phyloP scores from a whole-genome alignment of 768 basidiomycete species.

The Lyophyllum semitale region DNA sequence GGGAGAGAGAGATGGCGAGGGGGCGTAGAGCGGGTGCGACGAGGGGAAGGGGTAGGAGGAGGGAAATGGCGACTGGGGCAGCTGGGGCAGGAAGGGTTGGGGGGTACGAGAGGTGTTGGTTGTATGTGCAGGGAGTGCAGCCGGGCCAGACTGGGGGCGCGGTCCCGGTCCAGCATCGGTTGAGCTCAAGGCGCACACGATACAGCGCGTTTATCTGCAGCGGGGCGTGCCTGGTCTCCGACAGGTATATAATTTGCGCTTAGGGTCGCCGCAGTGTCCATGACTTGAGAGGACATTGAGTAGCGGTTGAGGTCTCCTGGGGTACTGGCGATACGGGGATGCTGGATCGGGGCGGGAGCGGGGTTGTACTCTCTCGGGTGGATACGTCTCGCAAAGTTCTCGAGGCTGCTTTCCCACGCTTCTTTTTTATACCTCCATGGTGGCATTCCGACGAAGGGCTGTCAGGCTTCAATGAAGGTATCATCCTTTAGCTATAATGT shows the following conservation, averaged over 20 bases:
- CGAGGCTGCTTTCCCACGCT: too few species aligned
- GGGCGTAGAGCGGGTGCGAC: neutral
- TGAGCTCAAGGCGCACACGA: constrained; percentile 63
- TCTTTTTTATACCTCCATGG: too few species aligned
- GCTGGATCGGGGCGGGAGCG: neutral
- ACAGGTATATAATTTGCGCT: too few species aligned
- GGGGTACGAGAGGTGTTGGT: neutral
- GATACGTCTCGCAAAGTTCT: neutral
- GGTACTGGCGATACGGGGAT: neutral
- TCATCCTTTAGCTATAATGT: too few species aligned
- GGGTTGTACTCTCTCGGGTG: neutral
- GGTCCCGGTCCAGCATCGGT: constrained; percentile 59
- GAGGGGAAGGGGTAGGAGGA: neutral
- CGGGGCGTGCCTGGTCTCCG: constrained; percentile 38
- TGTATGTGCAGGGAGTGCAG: neutral
- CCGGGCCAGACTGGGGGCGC: too few species aligned
- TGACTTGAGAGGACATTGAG: neutral
- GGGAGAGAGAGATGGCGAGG: neutral
- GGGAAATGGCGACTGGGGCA: neutral
- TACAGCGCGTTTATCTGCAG: constrained; percentile 64
- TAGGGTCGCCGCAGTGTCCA: too few species aligned
- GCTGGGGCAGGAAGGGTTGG: neutral
- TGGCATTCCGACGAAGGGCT: too few species aligned
- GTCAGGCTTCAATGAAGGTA: too few species aligned
- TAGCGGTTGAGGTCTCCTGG: neutral